Percentiles rank a stretch among this genome's conserved stretches.
These are phyloP conservation scores for Meyerozyma sp. DNA, from an alignment of 1,139 yeast genomes.

Conservation along the genomic window DNA sequence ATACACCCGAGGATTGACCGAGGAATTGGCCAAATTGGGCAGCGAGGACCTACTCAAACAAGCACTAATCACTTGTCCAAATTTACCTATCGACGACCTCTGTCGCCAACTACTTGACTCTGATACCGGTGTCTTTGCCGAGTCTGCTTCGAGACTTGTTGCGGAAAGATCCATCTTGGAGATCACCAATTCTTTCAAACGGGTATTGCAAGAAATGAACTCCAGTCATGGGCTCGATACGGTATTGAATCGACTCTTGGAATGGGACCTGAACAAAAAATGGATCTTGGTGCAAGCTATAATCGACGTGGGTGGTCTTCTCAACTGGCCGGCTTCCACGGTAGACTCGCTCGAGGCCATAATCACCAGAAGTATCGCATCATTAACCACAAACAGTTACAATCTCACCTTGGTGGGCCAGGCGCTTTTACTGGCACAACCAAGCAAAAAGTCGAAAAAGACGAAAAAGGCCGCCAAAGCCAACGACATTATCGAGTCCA, in stretches of 20 bases:
- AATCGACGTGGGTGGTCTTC: conserved; percentile 69
- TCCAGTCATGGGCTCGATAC: conserved; percentile 8
- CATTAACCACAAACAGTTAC: conserved; percentile 46
- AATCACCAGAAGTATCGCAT: conserved; percentile 44
- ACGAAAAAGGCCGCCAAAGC: conserved; percentile 13
- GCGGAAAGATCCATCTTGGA: conserved; percentile 53
- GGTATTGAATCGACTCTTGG: conserved; percentile 29
- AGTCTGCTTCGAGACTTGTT: conserved; percentile 59
- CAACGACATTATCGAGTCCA: conserved; percentile 16
- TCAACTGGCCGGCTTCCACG: conserved; percentile 52
- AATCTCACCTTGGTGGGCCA: conserved; percentile 54
- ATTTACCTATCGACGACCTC: conserved; percentile 59
- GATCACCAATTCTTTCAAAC: conserved; percentile 33
- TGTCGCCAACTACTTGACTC: conserved; percentile 52
- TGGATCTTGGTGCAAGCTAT: conserved; percentile 58
- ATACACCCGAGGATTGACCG: conserved; percentile 50
- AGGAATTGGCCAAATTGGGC: conserved; percentile 25
- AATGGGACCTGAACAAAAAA: conserved; percentile 23
- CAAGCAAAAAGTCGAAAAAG: conserved; percentile 15
- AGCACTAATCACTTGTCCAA: conserved; percentile 75
- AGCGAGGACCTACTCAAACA: conserved; percentile 55
- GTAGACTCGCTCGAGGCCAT: conserved; percentile 39
- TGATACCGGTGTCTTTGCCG: conserved; percentile 62
- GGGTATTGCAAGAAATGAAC: conserved; percentile 12
- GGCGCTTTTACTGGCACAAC: conserved; percentile 26